Percentiles rank a stretch among this genome's conserved stretches.
These are phyloP conservation scores for Ilex asprella DNA, from an alignment of 257 asterid genomes.

Conservation along the genomic window DNA sequence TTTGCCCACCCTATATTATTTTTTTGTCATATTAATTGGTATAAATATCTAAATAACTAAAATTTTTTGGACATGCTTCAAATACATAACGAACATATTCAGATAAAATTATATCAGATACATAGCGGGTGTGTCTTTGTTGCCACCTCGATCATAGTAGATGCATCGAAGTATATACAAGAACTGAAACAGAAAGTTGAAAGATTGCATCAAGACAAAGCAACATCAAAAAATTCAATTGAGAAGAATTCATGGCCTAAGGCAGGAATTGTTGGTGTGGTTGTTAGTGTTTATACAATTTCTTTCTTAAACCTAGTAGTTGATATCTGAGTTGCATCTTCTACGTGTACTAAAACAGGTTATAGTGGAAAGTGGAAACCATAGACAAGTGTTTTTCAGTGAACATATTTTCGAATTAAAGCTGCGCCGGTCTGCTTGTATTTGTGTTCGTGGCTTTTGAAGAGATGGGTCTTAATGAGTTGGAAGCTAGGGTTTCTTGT, in stretches of 20 bases:
- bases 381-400: not conserved
- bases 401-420: not conserved
- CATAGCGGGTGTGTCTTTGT: too few species aligned
- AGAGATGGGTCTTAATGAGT: not conserved
- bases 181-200: not conserved
- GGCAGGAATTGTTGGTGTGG: not conserved
- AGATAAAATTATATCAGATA: too few species aligned
- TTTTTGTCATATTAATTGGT: too few species aligned
- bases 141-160: not conserved
- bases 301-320: too few species aligned
- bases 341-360: not conserved
- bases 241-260: not conserved
- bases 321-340: not conserved
- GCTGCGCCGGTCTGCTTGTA: not conserved
- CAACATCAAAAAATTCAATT: not conserved
- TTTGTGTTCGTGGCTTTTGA: not conserved
- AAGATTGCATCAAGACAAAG: not conserved
- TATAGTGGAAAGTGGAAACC: not conserved
- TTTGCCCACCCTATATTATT: too few species aligned
- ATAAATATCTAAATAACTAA: too few species aligned
- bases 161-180: not conserved
- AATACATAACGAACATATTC: too few species aligned
- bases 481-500: not conserved
- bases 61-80: too few species aligned
- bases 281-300: too few species aligned